Evolutionary conservation across 768 basidiomycete species (phyloP).

Genomic region (Leccinum subtestaceum): DNA sequence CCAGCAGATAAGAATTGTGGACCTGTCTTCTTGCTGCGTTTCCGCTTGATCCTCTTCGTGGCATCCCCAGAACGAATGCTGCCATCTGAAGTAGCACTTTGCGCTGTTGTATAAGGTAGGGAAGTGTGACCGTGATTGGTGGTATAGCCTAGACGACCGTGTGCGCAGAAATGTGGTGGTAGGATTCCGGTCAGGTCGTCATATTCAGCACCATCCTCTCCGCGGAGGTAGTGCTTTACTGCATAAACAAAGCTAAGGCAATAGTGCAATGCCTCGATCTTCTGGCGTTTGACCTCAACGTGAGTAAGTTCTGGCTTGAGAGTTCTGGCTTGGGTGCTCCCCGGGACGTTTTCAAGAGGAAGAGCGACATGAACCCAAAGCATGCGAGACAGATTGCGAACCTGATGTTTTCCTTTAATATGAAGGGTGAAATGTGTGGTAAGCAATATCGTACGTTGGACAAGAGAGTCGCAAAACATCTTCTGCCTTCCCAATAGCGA

Average conservation of each 20-base stretch:
- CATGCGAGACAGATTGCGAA: constrained; percentile 73
- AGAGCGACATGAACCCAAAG: constrained; percentile 79
- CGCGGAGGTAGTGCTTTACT: constrained; percentile 77
- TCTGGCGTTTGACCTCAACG: constrained; percentile 57
- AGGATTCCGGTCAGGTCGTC: constrained; percentile 67
- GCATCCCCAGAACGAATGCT: constrained; percentile 40
- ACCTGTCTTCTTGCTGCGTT: constrained; percentile 62
- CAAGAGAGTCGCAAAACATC: constrained; percentile 69
- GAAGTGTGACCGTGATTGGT: constrained; percentile 29
- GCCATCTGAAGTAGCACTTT: constrained; percentile 25
- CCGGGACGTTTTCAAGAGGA: constrained; percentile 47
- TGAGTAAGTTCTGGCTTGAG: constrained; percentile 44
- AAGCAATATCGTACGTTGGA: constrained; percentile 46
- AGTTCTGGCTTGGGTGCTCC: constrained; percentile 50
- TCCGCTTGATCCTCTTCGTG: constrained; percentile 66
- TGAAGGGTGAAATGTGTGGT: not conserved
- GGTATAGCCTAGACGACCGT: constrained; percentile 43
- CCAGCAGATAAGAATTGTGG: constrained; percentile 23
- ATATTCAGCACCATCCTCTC: constrained; percentile 72
- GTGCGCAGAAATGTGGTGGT: constrained; percentile 56
- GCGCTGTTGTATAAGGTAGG: constrained; percentile 44
- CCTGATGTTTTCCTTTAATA: constrained; percentile 27
- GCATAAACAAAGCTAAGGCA: constrained; percentile 71
- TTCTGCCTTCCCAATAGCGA: constrained; percentile 87
- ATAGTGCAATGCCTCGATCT: constrained; percentile 68